Evolutionary conservation across 371 early-diverging fungal species (phyloP), one percentile per base, ranked within the genome.

Genomic region (Syncephalastrum sp.): DNA sequence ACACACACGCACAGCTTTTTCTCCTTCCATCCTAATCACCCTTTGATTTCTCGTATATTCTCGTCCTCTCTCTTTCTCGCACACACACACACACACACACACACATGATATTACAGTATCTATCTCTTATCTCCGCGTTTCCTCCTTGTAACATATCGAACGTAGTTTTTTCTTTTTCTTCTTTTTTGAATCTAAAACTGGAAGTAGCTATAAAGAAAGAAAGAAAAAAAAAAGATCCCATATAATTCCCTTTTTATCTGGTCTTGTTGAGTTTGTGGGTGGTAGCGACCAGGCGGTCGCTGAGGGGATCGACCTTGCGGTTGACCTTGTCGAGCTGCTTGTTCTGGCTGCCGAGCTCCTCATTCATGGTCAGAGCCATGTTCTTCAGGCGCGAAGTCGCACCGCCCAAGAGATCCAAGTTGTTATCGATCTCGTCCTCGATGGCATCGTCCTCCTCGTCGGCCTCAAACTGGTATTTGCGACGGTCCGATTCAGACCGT

Each of bases 361-460:
- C 68, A 56, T 83, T 83, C 85, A 92, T 92, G 50, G 88, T 75
- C 25, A 80, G 47, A 15, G 91, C 88, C 81, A 88, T 84, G 64
- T 86, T 81, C 78, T 87, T 90, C 49, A 94, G 69, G 44, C 87
- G 62, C 12, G 76, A 70, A n/a, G 89, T 61, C 14, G 85, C 81
- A 51, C 65, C 68, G 33, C 86, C 77, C 33, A 94, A 71, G 57
- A 83, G 63, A 63, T 89, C 85, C 65, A 94, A 57, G 64, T 94
- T 93, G 8, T 61, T 50, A 68, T 94, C 88, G 62, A 94, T 87
- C 62, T 94, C 93, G 57, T 85, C 75, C 70, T 94, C 94, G n/a
- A 83, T 54, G 2, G 75, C 80, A 53, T 85, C 81, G 56, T 89
- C 90, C 53, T 88, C 89, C 3, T 67, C 70, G 27, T 76, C 82